Percentiles rank a stretch among this genome's conserved stretches.
phyloP scores from a whole-genome alignment of 169 alveolate species.

The Hepatocystis sp. region DNA sequence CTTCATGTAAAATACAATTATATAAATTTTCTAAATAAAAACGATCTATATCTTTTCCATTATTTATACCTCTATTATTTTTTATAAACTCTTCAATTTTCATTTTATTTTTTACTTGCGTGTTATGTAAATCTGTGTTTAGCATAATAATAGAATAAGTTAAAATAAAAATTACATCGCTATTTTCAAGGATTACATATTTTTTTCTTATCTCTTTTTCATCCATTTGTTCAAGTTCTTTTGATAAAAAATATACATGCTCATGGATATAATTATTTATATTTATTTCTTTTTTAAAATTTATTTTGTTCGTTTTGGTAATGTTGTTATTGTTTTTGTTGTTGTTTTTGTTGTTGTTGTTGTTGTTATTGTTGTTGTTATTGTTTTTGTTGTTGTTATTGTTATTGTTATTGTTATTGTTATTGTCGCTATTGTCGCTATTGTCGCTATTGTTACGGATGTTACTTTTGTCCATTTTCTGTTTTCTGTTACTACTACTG shows the following conservation, averaged over 20 bases:
- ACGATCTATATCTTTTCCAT: conserved; percentile 88
- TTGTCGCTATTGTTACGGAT: neutral
- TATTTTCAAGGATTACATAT: conserved; percentile 81
- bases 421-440: neutral
- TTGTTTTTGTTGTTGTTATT: conserved; percentile 2
- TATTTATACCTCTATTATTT: conserved; percentile 92
- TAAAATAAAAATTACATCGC: conserved; percentile 90
- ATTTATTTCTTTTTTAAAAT: conserved; percentile 52
- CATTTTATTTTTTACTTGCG: conserved; percentile 91
- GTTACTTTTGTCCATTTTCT: too few relatives aligned
- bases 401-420: neutral
- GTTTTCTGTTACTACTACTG: neutral
- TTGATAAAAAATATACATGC: conserved; percentile 39
- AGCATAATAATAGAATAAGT: conserved; percentile 92
- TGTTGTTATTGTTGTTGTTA: conserved; percentile 9
- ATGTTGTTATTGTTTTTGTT: neutral
- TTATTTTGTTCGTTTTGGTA: conserved; percentile 21
- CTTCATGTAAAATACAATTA: conserved; percentile 82
- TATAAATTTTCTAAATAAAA: conserved; percentile 84
- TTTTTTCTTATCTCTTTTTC: conserved; percentile 74
- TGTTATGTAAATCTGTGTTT: conserved; percentile 93
- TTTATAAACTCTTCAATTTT: conserved; percentile 90
- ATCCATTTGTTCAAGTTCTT: conserved; percentile 35
- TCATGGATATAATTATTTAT: conserved; percentile 40
- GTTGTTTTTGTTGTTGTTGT: neutral